These are phyloP conservation scores for Nigrospora osmanthi DNA, from an alignment of 2,329 filamentous ascomycete species.

Conservation along the genomic window DNA sequence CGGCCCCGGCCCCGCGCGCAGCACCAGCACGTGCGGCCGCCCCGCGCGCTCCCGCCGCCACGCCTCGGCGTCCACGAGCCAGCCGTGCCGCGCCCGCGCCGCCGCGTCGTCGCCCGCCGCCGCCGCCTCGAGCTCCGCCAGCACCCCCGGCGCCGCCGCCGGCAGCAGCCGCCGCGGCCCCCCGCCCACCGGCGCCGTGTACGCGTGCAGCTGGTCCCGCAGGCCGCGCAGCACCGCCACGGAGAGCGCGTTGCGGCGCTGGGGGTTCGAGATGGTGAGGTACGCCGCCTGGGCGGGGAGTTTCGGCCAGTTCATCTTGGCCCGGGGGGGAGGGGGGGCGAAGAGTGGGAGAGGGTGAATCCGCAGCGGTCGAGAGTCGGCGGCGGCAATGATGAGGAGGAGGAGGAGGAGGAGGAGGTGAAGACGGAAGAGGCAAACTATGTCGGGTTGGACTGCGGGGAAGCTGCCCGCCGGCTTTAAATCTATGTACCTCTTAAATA, in stretches of 20 bases:
- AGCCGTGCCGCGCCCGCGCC: conserved; percentile 8
- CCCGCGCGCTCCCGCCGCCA: conserved; percentile 13
- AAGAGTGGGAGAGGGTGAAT: too few species aligned
- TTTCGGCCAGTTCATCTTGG: conserved; percentile 8
- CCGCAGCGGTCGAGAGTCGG: too few species aligned
- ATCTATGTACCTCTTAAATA: too few species aligned
- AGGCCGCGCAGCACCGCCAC: conserved; percentile 13
- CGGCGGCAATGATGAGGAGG: too few species aligned
- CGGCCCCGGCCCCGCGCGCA: conserved; percentile 12
- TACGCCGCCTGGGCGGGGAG: conserved; percentile 18
- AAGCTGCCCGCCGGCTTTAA: too few species aligned
- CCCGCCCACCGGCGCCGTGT: conserved; percentile 13
- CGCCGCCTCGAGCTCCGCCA: conserved; percentile 9
- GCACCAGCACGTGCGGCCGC: conserved; percentile 22
- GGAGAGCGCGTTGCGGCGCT: conserved; percentile 16
- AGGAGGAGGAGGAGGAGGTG: too few species aligned
- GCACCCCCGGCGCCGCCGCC: conserved; percentile 11
- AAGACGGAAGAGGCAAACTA: too few species aligned
- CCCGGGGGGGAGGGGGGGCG: too few species aligned
- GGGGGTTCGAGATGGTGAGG: conserved; percentile 14
- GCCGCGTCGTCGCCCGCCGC: not conserved
- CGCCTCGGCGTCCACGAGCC: conserved; percentile 16
- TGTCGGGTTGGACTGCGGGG: too few species aligned
- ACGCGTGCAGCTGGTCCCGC: conserved; percentile 12
- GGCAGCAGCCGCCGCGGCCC: conserved; percentile 17